Evolutionary conservation across 108 stramenopile species (phyloP), one percentile per base, ranked within the genome.

Genomic region (Nannochloropsis gaditana): DNA sequence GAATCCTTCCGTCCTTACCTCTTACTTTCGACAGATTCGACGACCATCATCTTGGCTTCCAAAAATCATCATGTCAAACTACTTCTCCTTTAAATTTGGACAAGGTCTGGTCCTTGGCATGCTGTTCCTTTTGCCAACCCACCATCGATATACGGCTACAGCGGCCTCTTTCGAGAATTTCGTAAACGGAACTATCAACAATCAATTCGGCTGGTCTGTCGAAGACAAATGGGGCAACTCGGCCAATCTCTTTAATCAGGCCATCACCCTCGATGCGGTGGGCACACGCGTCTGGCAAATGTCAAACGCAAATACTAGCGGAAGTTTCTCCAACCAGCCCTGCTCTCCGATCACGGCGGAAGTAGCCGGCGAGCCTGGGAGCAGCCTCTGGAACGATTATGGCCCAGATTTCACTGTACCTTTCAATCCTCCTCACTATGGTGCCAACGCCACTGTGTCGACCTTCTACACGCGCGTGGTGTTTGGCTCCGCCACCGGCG

Each of bases 341-440:
- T 50, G 10, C 15, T 50, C 47, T 10, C 47, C 59, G 19, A 73
- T n/a, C 19, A 73, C 59, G n/a, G 59, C 59, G n/a, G 2, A 73
- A 73, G 59, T 73, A n/a, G 59, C 59, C 15, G 59, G 59, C n/a
- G 59, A 73, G 8, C 5, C 59, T 15, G 59, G 59, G 2, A 73
- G 59, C n/a, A 73, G 59, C 59, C 59, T 73, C 8, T 73, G 59
- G 59, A 73, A 73, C 59, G 59, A 73, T n/a, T 73, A 6, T 73
- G 59, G 59, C 19, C 15, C 3, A 4, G 2, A 73, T n/a, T n/a
- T n/a, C 8, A 73, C 59, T n/a, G 2, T 2, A 8, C 59, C 59
- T 73, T n/a, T 4, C 0, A 73, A 73, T 6, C 59, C 59, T n/a
- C 59, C 59, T 15, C 19, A n/a, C 6, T 73, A 73, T 2, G 5